A percentile compares a stretch with the other conserved stretches of the same genome.
phyloP scores from a whole-genome alignment of 768 basidiomycete species.

The Pleurotus cornucopiae region DNA sequence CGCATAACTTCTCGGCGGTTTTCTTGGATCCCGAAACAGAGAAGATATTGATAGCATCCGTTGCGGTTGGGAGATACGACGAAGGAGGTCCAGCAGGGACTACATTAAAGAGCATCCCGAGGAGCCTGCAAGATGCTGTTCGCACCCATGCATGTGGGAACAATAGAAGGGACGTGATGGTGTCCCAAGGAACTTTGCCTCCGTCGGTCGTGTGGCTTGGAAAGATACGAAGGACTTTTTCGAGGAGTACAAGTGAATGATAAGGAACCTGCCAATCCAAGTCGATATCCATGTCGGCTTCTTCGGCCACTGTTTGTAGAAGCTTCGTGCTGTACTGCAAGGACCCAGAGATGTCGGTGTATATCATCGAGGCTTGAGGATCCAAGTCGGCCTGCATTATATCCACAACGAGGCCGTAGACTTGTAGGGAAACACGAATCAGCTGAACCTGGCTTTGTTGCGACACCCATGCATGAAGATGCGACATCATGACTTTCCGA shows the following conservation, averaged over 20 bases:
- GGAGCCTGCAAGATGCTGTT: slow-evolving; percentile 67
- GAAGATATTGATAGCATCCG: slow-evolving; percentile 32
- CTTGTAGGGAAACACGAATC: slow-evolving; percentile 70
- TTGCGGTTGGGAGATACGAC: slow-evolving; percentile 23
- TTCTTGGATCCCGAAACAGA: slow-evolving; percentile 58
- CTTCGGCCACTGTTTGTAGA: slow-evolving; percentile 37
- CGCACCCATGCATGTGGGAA: slow-evolving; percentile 97
- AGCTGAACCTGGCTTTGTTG: slow-evolving; percentile 60
- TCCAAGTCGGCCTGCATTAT: slow-evolving; percentile 44
- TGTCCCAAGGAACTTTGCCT: slow-evolving; percentile 56
- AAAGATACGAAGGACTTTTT: slow-evolving; percentile 57
- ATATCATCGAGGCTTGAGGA: slow-evolving; percentile 41
- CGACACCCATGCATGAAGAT: slow-evolving; percentile 76
- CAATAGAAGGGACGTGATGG: slow-evolving; percentile 61
- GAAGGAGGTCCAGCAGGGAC: slow-evolving; percentile 38
- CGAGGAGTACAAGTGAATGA: slow-evolving; percentile 64
- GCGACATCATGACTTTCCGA: slow-evolving; percentile 53
- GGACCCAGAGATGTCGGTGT: slow-evolving; percentile 53
- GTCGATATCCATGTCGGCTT: slow-evolving; percentile 44
- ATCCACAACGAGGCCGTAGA: slow-evolving; percentile 81
- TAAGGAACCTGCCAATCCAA: slow-evolving; percentile 82
- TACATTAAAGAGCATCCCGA: slow-evolving; percentile 66
- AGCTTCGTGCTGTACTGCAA: slow-evolving; percentile 39
- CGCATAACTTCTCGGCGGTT: slow-evolving; percentile 65
- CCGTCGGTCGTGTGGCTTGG: slow-evolving; percentile 43